Evolutionary conservation across 805 yeast species (phyloP).

Genomic region (Ogataea corticis): DNA sequence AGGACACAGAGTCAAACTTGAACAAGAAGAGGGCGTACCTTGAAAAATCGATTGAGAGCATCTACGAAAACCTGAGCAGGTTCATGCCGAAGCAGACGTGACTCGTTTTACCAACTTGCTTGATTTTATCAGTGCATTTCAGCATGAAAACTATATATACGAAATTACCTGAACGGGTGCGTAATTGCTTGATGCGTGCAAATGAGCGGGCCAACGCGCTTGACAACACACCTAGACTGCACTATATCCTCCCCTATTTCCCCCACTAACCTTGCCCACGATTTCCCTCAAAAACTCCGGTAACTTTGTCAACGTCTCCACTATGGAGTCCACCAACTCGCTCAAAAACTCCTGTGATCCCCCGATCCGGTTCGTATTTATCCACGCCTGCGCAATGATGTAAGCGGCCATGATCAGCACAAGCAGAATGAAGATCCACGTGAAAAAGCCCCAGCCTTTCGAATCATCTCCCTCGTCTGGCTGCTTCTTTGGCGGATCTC

Average conservation of each 20-base stretch:
- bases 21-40: slow-evolving; percentile 70
- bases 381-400: slow-evolving; percentile 73
- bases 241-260: slow-evolving; percentile 84
- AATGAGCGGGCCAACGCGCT: no score
- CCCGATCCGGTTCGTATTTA: slow-evolving; percentile 65
- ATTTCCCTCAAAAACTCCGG: slow-evolving; percentile 73
- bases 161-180: not conserved
- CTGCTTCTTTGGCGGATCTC: slow-evolving; percentile 33
- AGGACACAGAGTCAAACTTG: slow-evolving; percentile 61
- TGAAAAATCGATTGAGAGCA: slow-evolving; percentile 74
- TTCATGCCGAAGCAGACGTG: slow-evolving; percentile 6
- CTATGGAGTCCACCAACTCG: slow-evolving; percentile 69
- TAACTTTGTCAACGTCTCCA: slow-evolving; percentile 55
- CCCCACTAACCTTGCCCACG: slow-evolving; percentile 59
- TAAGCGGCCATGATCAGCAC: slow-evolving; percentile 72
- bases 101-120: not conserved
- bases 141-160: slow-evolving; percentile 1
- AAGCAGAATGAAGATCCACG: slow-evolving; percentile 75
- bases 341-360: slow-evolving; percentile 65
- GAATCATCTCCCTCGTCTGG: slow-evolving; percentile 37
- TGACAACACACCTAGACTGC: no score
- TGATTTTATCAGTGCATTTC: no score
- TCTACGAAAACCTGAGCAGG: slow-evolving; percentile 58
- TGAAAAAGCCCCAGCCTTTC: slow-evolving; percentile 75
- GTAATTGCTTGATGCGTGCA: not conserved